Conservation (phyloP, 805 yeast species). For the Lipomyces lipofer region DNA sequence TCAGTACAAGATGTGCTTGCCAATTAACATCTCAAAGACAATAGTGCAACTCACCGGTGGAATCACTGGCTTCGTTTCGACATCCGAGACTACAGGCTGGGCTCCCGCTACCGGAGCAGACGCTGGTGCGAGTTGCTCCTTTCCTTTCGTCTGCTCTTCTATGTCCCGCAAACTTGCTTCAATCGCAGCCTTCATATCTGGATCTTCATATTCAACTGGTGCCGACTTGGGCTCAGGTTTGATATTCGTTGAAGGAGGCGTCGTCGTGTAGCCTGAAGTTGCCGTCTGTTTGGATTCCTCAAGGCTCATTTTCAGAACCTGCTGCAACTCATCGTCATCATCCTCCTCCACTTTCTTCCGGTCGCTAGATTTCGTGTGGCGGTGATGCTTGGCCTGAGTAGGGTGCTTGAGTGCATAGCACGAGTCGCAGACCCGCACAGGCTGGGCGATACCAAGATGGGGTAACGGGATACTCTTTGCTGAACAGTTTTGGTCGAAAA, state of each 20-base stretch:
- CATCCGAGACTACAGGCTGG: conserved; percentile 1
- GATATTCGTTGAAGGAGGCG: conserved; percentile 33
- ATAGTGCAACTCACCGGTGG: background rate
- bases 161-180: conserved; percentile 84
- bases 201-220: conserved; percentile 64
- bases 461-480: conserved; percentile 69
- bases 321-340: conserved; percentile 71
- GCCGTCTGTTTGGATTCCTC: conserved; percentile 47
- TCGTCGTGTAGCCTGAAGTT: conserved; percentile 26
- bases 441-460: conserved; percentile 78
- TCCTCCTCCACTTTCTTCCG: conserved; percentile 43
- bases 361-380: conserved; percentile 14
- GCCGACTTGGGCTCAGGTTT: conserved; percentile 4
- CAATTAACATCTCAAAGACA: background rate
- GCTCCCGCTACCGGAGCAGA: conserved; percentile 22
- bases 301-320: conserved; percentile 78
- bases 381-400: conserved; percentile 36
- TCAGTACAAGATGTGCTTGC: background rate
- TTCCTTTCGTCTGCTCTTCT: conserved; percentile 43
- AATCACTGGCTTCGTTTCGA: background rate
- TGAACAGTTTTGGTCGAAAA: conserved; percentile 85
- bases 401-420: conserved; percentile 63
- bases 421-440: conserved; percentile 91
- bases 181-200: conserved; percentile 89
- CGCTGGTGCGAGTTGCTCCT: conserved; percentile 31